Conservation (phyloP, 148 eudicot species). For the Rhododendron williamsianum region DNA sequence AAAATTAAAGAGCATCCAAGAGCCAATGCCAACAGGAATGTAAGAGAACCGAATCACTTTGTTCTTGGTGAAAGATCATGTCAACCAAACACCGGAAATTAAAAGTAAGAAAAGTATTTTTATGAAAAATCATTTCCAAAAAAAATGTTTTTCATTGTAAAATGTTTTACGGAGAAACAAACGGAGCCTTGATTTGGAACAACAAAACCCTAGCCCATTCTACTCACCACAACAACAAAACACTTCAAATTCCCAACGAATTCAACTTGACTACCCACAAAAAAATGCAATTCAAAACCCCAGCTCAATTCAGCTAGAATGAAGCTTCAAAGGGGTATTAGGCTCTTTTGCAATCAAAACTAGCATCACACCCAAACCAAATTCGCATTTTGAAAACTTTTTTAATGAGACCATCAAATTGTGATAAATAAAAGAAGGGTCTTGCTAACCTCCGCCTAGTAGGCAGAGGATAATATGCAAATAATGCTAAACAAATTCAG, state of each 20-base stretch:
- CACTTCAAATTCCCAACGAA: not conserved
- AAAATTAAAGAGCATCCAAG: no score
- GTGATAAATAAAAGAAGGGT: not conserved
- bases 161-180: no score
- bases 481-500: not conserved
- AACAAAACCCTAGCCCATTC: not conserved
- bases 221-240: not conserved
- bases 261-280: not conserved
- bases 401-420: not conserved
- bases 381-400: not conserved
- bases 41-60: no score
- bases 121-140: no score
- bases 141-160: no score
- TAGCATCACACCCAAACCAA: not conserved
- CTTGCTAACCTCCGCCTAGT: not conserved
- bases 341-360: not conserved
- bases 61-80: no score
- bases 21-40: no score
- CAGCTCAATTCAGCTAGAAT: not conserved
- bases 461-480: not conserved
- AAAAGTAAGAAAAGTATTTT: no score
- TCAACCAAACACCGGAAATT: no score
- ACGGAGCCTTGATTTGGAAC: not conserved
- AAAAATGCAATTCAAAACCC: constrained; percentile 9
- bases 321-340: not conserved